Conservation (phyloP, 495 filamentous ascomycete species). For the Aspergillus nanangensis region DNA sequence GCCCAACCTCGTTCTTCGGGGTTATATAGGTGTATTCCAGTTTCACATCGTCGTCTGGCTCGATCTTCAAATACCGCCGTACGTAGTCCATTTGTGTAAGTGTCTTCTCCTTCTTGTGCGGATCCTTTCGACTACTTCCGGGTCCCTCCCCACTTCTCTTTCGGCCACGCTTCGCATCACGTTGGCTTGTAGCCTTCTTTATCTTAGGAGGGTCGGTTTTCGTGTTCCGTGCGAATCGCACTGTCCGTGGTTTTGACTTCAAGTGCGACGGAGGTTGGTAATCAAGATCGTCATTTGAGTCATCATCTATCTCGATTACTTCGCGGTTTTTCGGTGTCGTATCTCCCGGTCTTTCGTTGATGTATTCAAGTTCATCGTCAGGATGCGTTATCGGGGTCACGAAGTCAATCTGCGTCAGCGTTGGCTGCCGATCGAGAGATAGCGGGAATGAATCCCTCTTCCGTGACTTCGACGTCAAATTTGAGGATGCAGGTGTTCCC, state of each 20-base stretch:
- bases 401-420: slow-evolving; percentile 43
- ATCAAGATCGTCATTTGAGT: slow-evolving; percentile 22
- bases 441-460: slow-evolving; percentile 19
- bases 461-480: slow-evolving; percentile 15
- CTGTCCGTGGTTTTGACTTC: slow-evolving; percentile 9
- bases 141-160: slow-evolving; percentile 15
- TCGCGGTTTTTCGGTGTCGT: slow-evolving; percentile 6
- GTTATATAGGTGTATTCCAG: slow-evolving; percentile 30
- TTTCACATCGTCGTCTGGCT: slow-evolving; percentile 34
- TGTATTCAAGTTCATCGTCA: slow-evolving; percentile 32
- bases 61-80: slow-evolving; percentile 33
- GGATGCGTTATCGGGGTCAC: slow-evolving; percentile 24
- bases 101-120: slow-evolving; percentile 29
- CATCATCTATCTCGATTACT: slow-evolving; percentile 24
- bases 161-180: slow-evolving; percentile 5
- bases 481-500: slow-evolving; percentile 19
- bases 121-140: slow-evolving; percentile 21
- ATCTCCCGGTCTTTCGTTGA: slow-evolving; percentile 10
- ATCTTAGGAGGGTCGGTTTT: not conserved
- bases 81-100: slow-evolving; percentile 47
- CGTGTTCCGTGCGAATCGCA: slow-evolving; percentile 19
- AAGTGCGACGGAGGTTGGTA: slow-evolving; percentile 13
- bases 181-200: slow-evolving; percentile 1
- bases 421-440: slow-evolving; percentile 26
- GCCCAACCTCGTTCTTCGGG: slow-evolving; percentile 8